phyloP scores from a whole-genome alignment of 257 asterid species.

The Anisodus acutangulus region DNA sequence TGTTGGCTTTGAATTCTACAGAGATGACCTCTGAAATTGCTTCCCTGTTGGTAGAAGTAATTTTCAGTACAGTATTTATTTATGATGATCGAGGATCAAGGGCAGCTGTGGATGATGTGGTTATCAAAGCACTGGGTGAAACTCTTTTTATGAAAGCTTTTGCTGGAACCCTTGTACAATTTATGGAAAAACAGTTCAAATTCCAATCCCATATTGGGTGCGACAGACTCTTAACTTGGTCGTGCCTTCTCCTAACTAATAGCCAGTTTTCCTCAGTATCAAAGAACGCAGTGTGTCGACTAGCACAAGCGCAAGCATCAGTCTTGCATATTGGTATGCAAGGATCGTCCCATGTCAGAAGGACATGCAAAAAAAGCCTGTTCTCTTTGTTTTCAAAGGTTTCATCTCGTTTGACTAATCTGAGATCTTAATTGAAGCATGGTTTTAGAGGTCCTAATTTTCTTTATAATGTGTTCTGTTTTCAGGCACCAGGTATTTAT shows the following conservation, averaged over 20 bases:
- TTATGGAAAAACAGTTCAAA: slow-evolving; percentile 86
- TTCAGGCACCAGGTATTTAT: slow-evolving; percentile 77
- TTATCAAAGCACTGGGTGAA: slow-evolving; percentile 62
- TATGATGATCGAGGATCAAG: slow-evolving; percentile 85
- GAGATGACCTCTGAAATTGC: slow-evolving; percentile 69
- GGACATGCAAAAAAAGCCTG: slow-evolving; percentile 66
- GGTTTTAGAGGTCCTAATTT: slow-evolving; percentile 28
- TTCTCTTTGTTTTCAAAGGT: slow-evolving; percentile 79
- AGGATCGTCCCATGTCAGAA: slow-evolving; percentile 70
- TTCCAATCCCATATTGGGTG: slow-evolving; percentile 65
- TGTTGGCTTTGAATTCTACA: slow-evolving; percentile 37
- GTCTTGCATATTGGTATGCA: slow-evolving; percentile 66
- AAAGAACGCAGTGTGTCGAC: slow-evolving; percentile 76
- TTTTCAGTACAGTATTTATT: slow-evolving; percentile 68
- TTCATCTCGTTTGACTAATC: slow-evolving; percentile 32
- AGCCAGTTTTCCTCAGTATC: slow-evolving; percentile 74
- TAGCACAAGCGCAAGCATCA: slow-evolving; percentile 83
- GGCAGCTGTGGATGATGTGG: slow-evolving; percentile 81
- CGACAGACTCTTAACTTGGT: slow-evolving; percentile 85
- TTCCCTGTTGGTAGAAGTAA: slow-evolving; percentile 67
- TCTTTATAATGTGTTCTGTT: slow-evolving; percentile 31
- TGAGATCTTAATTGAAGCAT: slow-evolving; percentile 26
- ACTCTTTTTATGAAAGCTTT: slow-evolving; percentile 72
- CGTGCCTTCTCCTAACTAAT: slow-evolving; percentile 71
- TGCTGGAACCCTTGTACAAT: slow-evolving; percentile 92